Percentiles rank a stretch among this genome's conserved stretches.
Evolutionary conservation across 2,329 filamentous ascomycete species (phyloP).

Genomic region (Fusarium concolor): DNA sequence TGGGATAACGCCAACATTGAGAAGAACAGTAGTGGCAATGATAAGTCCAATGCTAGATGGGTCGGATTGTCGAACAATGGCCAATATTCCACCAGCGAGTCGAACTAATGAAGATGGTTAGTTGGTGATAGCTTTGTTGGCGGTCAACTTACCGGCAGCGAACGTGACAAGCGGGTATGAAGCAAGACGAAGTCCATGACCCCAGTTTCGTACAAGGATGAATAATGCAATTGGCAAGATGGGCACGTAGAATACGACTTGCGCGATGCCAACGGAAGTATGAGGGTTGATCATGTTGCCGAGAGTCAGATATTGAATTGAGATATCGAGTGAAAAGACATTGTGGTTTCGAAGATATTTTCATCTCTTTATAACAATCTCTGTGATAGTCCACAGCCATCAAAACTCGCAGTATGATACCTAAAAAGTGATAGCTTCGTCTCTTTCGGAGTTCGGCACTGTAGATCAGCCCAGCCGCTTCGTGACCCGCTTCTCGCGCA

Average conservation of each 20-base stretch:
- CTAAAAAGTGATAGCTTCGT: background rate
- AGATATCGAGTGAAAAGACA: no score
- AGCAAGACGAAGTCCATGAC: background rate
- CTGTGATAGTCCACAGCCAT: background rate
- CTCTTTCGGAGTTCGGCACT: background rate
- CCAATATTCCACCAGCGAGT: background rate
- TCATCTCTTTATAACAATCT: no score
- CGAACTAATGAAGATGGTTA: background rate
- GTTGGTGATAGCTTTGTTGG: fast-evolving
- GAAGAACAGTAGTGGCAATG: background rate
- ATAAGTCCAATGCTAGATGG: background rate
- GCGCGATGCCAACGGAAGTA: background rate
- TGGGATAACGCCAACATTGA: background rate
- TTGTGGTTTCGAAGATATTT: no score
- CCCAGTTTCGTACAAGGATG: background rate
- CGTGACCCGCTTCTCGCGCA: constrained; percentile 3
- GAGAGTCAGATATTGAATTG: no score
- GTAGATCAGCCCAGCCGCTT: background rate
- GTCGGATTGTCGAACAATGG: background rate
- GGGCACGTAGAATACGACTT: background rate
- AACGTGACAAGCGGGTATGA: background rate
- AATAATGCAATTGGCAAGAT: background rate
- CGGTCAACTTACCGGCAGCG: background rate
- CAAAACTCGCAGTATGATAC: background rate
- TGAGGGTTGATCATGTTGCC: background rate